A percentile compares a stretch with the other conserved stretches of the same genome.
Conservation (phyloP, 176 grass and related monocot genomes). For the Elymus sibiricus region DNA sequence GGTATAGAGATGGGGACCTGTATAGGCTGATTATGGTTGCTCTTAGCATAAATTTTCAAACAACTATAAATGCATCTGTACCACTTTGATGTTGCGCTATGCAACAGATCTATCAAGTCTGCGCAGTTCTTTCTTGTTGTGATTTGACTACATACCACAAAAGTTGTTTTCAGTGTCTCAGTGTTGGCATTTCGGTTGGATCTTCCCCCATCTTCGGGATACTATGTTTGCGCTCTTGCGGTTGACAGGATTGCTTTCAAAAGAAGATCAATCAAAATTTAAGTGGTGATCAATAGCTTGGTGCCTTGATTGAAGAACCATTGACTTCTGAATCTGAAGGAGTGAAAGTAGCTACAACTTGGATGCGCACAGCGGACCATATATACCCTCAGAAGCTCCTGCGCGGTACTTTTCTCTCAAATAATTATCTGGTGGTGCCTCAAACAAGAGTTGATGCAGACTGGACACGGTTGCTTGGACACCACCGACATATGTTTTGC, state of each 20-base stretch:
- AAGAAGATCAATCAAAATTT: slow-evolving; percentile 18
- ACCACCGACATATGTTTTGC: slow-evolving; percentile 10
- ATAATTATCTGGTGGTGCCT: neutral
- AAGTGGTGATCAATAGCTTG: neutral
- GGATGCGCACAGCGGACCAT: neutral
- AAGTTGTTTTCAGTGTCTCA: slow-evolving; percentile 7
- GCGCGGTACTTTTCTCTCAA: neutral
- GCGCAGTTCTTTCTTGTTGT: slow-evolving; percentile 23
- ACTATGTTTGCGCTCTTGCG: neutral
- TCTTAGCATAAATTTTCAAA: slow-evolving; percentile 9
- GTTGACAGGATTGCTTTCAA: neutral
- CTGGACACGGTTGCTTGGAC: slow-evolving; percentile 6
- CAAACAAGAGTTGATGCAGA: slow-evolving; percentile 13
- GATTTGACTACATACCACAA: slow-evolving; percentile 1
- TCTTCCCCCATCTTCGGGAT: slow-evolving; percentile 14
- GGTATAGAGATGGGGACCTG: neutral
- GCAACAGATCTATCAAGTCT: slow-evolving; percentile 15
- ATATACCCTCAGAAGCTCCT: slow-evolving; percentile 5
- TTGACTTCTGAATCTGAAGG: neutral
- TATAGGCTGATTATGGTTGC: neutral
- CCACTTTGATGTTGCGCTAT: slow-evolving; percentile 2
- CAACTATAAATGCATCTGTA: slow-evolving; percentile 15
- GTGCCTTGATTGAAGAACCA: neutral
- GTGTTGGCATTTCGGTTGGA: slow-evolving; percentile 3
- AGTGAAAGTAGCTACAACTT: slow-evolving; percentile 9